These are phyloP conservation scores for Fusarium bactridioides DNA, from an alignment of 2,329 filamentous ascomycete genomes.

Conservation along the genomic window DNA sequence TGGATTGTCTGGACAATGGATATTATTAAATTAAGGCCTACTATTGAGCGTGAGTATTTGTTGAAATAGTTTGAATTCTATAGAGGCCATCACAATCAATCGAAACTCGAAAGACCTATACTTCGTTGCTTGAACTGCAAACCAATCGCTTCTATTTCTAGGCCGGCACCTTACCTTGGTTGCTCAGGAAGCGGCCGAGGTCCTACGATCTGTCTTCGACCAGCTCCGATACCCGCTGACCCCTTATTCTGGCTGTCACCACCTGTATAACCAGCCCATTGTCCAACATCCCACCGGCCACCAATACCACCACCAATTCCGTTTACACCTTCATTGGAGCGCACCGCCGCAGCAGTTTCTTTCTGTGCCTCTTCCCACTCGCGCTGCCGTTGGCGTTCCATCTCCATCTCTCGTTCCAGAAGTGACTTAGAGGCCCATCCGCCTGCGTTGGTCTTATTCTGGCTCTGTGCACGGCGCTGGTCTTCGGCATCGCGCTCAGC, in stretches of 20 bases:
- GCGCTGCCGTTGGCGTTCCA: conserved; percentile 76
- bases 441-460: conserved; percentile 67
- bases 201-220: conserved; percentile 80
- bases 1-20: background rate
- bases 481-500: conserved; percentile 71
- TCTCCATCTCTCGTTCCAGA: conserved; percentile 82
- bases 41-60: background rate
- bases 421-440: conserved; percentile 74
- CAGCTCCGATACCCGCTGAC: conserved; percentile 70
- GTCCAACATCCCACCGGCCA: conserved; percentile 77
- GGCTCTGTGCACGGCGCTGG: conserved; percentile 64
- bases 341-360: conserved; percentile 64
- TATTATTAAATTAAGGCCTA: background rate
- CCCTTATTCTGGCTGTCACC: conserved; percentile 78
- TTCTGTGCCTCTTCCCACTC: conserved; percentile 83
- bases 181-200: conserved; percentile 69
- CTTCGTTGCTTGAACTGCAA: background rate
- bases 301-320: conserved; percentile 72
- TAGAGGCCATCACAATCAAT: background rate
- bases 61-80: background rate
- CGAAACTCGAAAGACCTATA: background rate
- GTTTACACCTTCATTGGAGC: conserved; percentile 61
- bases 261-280: conserved; percentile 78
- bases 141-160: conserved; percentile 1
- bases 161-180: conserved; percentile 34